These are phyloP conservation scores for Chloris gayana DNA, from an alignment of 176 grass and related monocot species.

Conservation along the genomic window DNA sequence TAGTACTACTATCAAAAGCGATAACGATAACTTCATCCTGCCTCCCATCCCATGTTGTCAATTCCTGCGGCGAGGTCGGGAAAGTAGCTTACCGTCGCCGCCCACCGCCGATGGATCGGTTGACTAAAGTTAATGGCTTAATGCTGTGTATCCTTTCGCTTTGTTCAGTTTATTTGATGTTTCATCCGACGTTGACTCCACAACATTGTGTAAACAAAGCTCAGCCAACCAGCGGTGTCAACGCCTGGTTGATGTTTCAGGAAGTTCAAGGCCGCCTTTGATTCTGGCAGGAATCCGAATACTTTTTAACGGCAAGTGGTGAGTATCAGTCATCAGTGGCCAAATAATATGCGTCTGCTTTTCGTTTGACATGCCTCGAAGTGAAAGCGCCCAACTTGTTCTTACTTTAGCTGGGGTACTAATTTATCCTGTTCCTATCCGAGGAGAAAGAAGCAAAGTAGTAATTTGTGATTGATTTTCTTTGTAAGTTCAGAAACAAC, in stretches of 20 bases:
- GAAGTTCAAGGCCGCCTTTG: slow-evolving; percentile 36
- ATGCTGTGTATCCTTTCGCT: not conserved
- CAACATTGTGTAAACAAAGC: slow-evolving; percentile 29
- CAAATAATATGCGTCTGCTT: not conserved
- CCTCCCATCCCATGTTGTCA: slow-evolving; percentile 27
- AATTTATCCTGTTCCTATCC: not conserved
- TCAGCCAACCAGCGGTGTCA: slow-evolving; percentile 15
- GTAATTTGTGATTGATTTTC: not conserved
- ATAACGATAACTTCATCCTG: slow-evolving; percentile 5
- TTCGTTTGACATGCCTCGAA: slow-evolving; percentile 27
- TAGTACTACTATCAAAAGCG: not conserved
- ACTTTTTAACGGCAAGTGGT: not conserved
- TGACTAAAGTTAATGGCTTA: slow-evolving; percentile 26
- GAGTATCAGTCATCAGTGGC: not conserved
- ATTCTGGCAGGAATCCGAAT: slow-evolving; percentile 10
- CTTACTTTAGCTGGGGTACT: slow-evolving; percentile 5
- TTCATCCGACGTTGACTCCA: slow-evolving; percentile 38
- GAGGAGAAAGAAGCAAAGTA: slow-evolving; percentile 23
- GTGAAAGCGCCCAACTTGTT: slow-evolving; percentile 27
- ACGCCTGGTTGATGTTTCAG: slow-evolving; percentile 29
- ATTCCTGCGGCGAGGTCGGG: slow-evolving; percentile 8
- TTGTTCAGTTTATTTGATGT: not conserved
- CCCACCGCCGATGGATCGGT: slow-evolving; percentile 16
- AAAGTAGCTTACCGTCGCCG: slow-evolving; percentile 39
- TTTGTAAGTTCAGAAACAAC: not conserved